Evolutionary conservation across 2,329 filamentous ascomycete species (phyloP).

Genomic region (Ophiostoma piceae): DNA sequence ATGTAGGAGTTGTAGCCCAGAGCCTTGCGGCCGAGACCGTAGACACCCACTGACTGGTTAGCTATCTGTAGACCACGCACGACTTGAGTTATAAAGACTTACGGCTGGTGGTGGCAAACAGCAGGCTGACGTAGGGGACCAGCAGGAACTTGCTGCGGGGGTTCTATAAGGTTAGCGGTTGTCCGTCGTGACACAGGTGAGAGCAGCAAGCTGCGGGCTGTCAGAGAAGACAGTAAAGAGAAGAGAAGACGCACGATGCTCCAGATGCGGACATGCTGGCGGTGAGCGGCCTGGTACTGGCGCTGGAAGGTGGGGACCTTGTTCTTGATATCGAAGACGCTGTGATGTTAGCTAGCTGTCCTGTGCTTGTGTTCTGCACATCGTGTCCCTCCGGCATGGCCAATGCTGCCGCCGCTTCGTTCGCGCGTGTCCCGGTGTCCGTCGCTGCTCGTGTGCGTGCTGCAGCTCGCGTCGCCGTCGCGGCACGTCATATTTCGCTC

Average conservation of each 20-base stretch:
- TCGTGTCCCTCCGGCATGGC: not conserved
- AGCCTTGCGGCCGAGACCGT: constrained; percentile 68
- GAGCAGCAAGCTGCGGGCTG: not conserved
- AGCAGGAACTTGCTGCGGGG: constrained; percentile 60
- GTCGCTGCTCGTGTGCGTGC: not conserved
- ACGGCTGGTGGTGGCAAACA: constrained; percentile 61
- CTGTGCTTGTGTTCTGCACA: not conserved
- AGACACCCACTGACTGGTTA: constrained; percentile 49
- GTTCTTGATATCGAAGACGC: constrained; percentile 67
- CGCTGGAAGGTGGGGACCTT: constrained; percentile 69
- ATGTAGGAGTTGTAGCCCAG: constrained; percentile 75
- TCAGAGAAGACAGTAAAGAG: no score
- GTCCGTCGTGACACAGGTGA: not conserved
- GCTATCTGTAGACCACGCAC: not conserved
- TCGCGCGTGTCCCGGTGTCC: not conserved
- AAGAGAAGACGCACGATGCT: constrained; percentile 62
- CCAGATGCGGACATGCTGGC: constrained; percentile 65
- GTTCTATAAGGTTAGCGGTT: constrained; percentile 43
- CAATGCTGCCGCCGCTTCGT: not conserved
- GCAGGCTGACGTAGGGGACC: constrained; percentile 61
- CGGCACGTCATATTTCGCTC: constrained; percentile 20
- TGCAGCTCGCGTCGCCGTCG: not conserved
- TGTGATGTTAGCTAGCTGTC: constrained; percentile 29
- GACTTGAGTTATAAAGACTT: not conserved
- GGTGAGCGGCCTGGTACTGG: constrained; percentile 68